Percentiles rank a stretch among this genome's conserved stretches.
Conservation (phyloP, 2,329 filamentous ascomycete genomes). For the Aspergillus sp. region DNA sequence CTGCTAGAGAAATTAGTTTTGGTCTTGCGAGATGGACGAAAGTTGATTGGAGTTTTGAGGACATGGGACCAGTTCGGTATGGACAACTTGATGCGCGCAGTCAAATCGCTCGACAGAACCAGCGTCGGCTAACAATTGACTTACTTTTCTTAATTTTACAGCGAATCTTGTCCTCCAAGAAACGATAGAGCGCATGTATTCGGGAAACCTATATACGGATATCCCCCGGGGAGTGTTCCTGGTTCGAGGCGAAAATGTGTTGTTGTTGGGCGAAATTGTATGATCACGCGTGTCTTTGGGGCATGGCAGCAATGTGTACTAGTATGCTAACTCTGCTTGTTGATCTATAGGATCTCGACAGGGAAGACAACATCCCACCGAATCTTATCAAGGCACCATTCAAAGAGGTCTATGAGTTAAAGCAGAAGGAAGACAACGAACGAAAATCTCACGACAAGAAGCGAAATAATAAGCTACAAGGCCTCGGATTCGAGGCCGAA, state of each 20-base stretch:
- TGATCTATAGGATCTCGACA: constrained; percentile 73
- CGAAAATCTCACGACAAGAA: constrained; percentile 74
- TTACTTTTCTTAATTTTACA: constrained; percentile 39
- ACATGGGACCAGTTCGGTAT: constrained; percentile 98
- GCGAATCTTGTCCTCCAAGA: constrained; percentile 94
- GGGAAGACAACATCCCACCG: constrained; percentile 79
- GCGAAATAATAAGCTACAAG: constrained; percentile 68
- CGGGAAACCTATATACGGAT: constrained; percentile 74
- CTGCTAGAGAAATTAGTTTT: constrained; percentile 89
- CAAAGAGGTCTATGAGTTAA: constrained; percentile 69
- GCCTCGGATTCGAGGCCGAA: constrained; percentile 85
- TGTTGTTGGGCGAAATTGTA: constrained; percentile 86
- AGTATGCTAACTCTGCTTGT: constrained; percentile 5
- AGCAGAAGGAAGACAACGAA: constrained; percentile 67
- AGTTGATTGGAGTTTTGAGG: constrained; percentile 85
- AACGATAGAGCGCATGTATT: constrained; percentile 85
- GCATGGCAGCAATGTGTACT: background rate
- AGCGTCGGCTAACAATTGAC: constrained; percentile 2
- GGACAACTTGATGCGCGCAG: constrained; percentile 19
- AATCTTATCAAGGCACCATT: constrained; percentile 67
- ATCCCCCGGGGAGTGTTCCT: constrained; percentile 83
- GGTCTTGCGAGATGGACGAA: constrained; percentile 86
- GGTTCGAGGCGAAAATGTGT: constrained; percentile 94
- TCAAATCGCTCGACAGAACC: background rate
- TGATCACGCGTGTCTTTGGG: constrained; percentile 14